These are phyloP conservation scores for Periconia sp. DNA, from an alignment of 2,329 filamentous ascomycete genomes.

Conservation along the genomic window DNA sequence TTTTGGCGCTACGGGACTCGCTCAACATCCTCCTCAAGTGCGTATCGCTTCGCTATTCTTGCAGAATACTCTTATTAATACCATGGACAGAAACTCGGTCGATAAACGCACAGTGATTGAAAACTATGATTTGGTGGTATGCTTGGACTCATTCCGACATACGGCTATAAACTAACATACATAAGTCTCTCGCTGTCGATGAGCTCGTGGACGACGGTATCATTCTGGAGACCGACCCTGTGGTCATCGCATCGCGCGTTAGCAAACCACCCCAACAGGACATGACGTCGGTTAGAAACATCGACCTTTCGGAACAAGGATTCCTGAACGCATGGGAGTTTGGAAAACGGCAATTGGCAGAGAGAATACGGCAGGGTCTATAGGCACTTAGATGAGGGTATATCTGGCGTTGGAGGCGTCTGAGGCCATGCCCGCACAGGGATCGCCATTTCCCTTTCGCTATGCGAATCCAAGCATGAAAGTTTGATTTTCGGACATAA, in stretches of 20 bases:
- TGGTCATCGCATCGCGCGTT: conserved; percentile 88
- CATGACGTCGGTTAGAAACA: conserved; percentile 82
- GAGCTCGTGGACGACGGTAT: conserved; percentile 73
- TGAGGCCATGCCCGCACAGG: conserved; percentile 20
- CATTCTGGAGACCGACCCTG: conserved; percentile 95
- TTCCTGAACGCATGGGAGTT: conserved; percentile 93
- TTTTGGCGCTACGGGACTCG: conserved; percentile 86
- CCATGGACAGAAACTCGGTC: conserved; percentile 72
- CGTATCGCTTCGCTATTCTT: conserved; percentile 27
- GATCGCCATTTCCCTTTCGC: not conserved
- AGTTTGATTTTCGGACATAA: not conserved
- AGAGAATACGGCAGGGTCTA: conserved; percentile 80
- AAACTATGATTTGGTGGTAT: conserved; percentile 88
- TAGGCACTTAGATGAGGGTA: conserved; percentile 19
- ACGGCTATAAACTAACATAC: conserved; percentile 65
- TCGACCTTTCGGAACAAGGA: conserved; percentile 94
- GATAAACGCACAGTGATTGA: conserved; percentile 98
- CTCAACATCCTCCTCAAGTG: conserved; percentile 92
- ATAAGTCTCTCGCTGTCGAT: conserved; percentile 85
- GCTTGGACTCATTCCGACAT: conserved; percentile 4
- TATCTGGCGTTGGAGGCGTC: conserved; percentile 36
- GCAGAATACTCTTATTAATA: not conserved
- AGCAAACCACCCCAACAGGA: conserved; percentile 91
- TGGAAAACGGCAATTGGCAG: conserved; percentile 86
- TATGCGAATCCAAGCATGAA: not conserved